Evolutionary conservation across 1,139 yeast species (phyloP), one percentile per base, ranked within the genome.

Genomic region (Nakaseomyces sp.): DNA sequence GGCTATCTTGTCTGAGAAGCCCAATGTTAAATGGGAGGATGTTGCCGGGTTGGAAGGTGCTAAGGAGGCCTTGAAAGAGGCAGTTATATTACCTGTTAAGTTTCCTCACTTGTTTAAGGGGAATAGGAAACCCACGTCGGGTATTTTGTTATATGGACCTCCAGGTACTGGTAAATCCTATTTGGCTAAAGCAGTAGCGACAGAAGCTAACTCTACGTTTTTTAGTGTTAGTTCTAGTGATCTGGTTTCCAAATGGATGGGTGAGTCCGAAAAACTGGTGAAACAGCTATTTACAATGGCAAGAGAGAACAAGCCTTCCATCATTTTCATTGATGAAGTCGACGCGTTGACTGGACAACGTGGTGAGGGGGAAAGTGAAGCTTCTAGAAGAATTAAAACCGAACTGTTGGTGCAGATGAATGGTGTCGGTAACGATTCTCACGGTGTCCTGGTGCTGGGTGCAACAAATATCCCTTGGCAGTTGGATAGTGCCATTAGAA

Each of bases 401-500:
- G 99, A 93, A 63, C 71, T 93, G 45, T 73, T 93, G 57, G 97
- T 93, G 7, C 98, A 93, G 63, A 93, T 93, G 98, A 91, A 91
- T 63, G 99, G 98, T 55, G 98, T 93, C 5, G 98, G 98, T 12
- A 89, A 87, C 61, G 98, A 93, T 62, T 71, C 95, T 1, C 74
- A 75, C 42, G 98, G 99, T 7, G 97, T 93, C 2, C 70, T 93
- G 37, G 98, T 93, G 0, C 71, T 93, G 43, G 99, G 98, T 20
- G 99, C 99, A 1, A 93, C 99, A 4, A 93, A 93, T 63, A 91
- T 93, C 47, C 98, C 98, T 16, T 93, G 98, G 98, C 96, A 91
- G 67, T 72, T 93, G 52, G 99, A 93, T 65, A 89, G 97, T 38
- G 99, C 98, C 5, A 87, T 93, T 43, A 77, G 98, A 64, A 81